These are phyloP conservation scores for Auriscalpium vulgare DNA, from an alignment of 768 basidiomycete species.

Conservation along the genomic window DNA sequence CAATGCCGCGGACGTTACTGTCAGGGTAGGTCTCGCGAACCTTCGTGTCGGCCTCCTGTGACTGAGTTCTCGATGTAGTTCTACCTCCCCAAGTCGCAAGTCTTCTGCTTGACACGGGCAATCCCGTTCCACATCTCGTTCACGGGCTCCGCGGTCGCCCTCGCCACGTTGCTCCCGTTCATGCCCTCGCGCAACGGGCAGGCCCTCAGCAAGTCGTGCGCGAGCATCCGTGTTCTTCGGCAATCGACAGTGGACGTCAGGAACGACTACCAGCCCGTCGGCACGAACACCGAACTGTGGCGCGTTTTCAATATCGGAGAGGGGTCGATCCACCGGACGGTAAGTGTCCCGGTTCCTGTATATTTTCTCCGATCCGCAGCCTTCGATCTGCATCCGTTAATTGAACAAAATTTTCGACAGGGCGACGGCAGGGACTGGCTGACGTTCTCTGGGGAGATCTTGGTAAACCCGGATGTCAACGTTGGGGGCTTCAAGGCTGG, in stretches of 20 bases:
- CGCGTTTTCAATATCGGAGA: neutral
- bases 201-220: constrained; percentile 27
- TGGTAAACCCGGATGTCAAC: too few species aligned
- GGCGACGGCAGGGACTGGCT: too few species aligned
- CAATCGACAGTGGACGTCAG: constrained; percentile 60
- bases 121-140: constrained; percentile 67
- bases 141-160: constrained; percentile 44
- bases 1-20: neutral
- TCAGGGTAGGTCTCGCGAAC: neutral
- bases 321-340: neutral
- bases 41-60: neutral
- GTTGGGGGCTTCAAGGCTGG: too few species aligned
- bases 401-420: too few species aligned
- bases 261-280: neutral
- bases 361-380: too few species aligned
- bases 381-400: too few species aligned
- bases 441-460: too few species aligned
- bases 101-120: constrained; percentile 46
- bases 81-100: constrained; percentile 52
- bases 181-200: constrained; percentile 36
- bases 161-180: constrained; percentile 53
- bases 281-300: constrained; percentile 8
- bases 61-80: constrained; percentile 18
- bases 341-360: neutral
- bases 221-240: constrained; percentile 54